Conservation (phyloP, 257 asterid species). For the Gynochthodes officinalis region DNA sequence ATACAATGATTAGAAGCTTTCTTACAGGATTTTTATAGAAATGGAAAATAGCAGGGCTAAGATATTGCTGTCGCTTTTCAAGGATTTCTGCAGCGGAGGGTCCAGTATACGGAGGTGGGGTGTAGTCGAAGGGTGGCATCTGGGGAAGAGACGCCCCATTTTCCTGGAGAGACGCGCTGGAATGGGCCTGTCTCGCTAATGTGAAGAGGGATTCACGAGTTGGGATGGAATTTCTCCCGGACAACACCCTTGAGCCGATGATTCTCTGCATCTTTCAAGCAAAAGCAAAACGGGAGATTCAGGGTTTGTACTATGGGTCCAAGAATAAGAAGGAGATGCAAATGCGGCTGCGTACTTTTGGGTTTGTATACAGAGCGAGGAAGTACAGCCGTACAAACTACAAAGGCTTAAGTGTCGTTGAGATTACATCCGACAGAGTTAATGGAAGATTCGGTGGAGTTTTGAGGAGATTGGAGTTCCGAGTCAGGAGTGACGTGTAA, state of each 20-base stretch:
- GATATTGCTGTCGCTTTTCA: slow-evolving; percentile 52
- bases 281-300: no score
- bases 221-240: slow-evolving; percentile 18
- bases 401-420: background rate
- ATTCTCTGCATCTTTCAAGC: slow-evolving; percentile 36
- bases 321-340: no score
- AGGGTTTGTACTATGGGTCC: no score
- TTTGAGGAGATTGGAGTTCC: background rate
- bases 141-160: slow-evolving; percentile 43
- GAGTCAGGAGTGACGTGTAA: background rate
- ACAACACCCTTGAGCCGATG: slow-evolving; percentile 30
- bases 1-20: no score
- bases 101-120: slow-evolving; percentile 85
- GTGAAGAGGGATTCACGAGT: slow-evolving; percentile 11
- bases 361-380: no score
- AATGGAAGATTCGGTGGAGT: background rate
- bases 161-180: slow-evolving; percentile 23
- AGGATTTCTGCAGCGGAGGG: slow-evolving; percentile 71
- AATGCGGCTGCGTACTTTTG: no score
- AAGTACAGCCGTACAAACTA: background rate
- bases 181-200: slow-evolving; percentile 21
- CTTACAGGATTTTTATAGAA: slow-evolving; percentile 68
- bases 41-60: slow-evolving; percentile 87
- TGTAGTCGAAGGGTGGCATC: slow-evolving; percentile 85
- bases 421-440: background rate